Base-by-base conservation (phyloP, 371 early-diverging fungal genomes). In the Mortierella sp. region DNA sequence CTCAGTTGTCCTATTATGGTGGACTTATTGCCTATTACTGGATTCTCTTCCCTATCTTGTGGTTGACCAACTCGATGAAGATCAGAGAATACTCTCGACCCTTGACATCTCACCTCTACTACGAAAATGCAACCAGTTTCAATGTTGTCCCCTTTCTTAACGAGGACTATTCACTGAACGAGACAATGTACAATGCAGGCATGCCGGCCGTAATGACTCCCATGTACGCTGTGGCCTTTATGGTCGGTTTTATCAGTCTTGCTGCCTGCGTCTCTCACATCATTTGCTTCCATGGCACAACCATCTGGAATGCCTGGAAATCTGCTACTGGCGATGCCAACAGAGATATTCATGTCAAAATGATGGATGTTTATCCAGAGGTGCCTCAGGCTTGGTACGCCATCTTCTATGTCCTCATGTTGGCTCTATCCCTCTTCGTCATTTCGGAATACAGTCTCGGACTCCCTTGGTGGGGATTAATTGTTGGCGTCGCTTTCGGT, bases 321-420 rank as follows among this genome's bases (percentile, higher is more conserved):
- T 22, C 28, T 57, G 63, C 65, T 22, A 18, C 52, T 28, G 43
- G 35, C 28, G 69, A 67, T 18, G 79, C 87, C 40, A 73, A 86
- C 20, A 86, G 88, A 66, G 94, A 94, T 76, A 87, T 94, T 39
- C 94, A 94, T 64, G 79, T 83, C 76, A 88, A 86, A 72, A 81
- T 94, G 77, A 93, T 93, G 94, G 86, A 84, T 30, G 85, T 74
- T 10, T 90, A 89, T 71, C 70, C 73, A 32, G 87, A 92, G 75
- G 90, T 95, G 1, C 95, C 95, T 1, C 81, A 83, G 54, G 88
- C 88, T 87, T 94, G 95, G 95, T 94, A 94, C 54, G 84, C 86
- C 47, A 49, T 62, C 11, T 74, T 93, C 49, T 94, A 91, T 70
- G 70, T 87, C 11, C 47, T 85, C 14, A 91, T 90, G 67, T 84